These are phyloP conservation scores for Ilyonectria destructans DNA, from an alignment of 2,329 filamentous ascomycete species.

Conservation along the genomic window DNA sequence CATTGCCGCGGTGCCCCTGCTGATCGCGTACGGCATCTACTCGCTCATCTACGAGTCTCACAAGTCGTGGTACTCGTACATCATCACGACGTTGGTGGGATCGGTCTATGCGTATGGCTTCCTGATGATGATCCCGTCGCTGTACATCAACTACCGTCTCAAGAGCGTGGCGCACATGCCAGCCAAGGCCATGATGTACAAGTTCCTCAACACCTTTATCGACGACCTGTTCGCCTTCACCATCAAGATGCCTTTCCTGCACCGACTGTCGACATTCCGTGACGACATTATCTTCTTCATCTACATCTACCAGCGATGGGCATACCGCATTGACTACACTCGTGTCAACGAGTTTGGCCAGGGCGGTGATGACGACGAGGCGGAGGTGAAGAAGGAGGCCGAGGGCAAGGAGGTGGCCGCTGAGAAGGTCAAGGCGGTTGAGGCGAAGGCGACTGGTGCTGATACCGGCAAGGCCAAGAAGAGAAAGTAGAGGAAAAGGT, in stretches of 20 bases:
- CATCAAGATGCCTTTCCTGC: constrained; percentile 98
- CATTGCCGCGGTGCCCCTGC: constrained; percentile 88
- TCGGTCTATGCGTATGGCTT: constrained; percentile 99
- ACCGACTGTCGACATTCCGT: constrained; percentile 91
- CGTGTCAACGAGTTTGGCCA: constrained; percentile 98
- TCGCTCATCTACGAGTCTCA: constrained; percentile 93
- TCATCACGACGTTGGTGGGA: constrained; percentile 94
- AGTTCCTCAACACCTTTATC: constrained; percentile 99
- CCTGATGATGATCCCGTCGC: constrained; percentile 97
- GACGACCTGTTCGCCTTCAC: constrained; percentile 99
- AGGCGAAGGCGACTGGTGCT: constrained; percentile 66
- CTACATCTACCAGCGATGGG: constrained; percentile 94
- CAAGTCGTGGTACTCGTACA: constrained; percentile 98
- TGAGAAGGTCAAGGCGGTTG: constrained; percentile 56
- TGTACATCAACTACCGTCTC: constrained; percentile 99
- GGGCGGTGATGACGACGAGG: constrained; percentile 84
- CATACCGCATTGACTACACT: constrained; percentile 92
- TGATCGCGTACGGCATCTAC: constrained; percentile 92
- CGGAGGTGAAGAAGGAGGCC: constrained; percentile 52
- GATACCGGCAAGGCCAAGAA: constrained; percentile 64
- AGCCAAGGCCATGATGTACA: constrained; percentile 96
- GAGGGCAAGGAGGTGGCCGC: constrained; percentile 59
- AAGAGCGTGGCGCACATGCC: constrained; percentile 98
- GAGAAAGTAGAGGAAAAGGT: constrained; percentile 54
- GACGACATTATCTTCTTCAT: constrained; percentile 99